A percentile compares a stretch with the other conserved stretches of the same genome.
phyloP scores from a whole-genome alignment of 75 land plant species.

The Picea glauca region DNA sequence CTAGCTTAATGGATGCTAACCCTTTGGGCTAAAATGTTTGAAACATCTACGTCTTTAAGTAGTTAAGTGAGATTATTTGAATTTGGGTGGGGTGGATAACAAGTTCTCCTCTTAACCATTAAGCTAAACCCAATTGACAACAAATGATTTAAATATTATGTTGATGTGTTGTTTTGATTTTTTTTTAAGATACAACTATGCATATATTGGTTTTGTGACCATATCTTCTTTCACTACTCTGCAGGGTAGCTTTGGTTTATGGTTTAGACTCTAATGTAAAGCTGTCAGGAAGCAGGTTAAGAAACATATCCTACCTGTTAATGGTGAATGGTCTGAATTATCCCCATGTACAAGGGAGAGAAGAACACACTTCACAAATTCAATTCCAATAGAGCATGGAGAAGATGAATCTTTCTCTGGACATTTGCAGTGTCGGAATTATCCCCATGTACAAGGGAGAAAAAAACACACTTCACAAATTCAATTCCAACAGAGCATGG shows the following conservation, averaged over 20 bases:
- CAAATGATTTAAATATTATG: conserved; percentile 9
- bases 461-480: not conserved
- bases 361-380: not conserved
- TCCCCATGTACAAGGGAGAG: conserved; percentile 20
- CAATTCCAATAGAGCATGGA: not conserved
- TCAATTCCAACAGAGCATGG: not conserved
- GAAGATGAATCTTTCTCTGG: not conserved
- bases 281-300: conserved; percentile 20
- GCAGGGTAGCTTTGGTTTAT: conserved; percentile 67
- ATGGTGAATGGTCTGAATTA: too few relatives aligned
- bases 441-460: conserved; percentile 20
- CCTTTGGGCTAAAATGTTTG: too few relatives aligned
- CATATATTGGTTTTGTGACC: too few relatives aligned
- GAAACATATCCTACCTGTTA: not conserved
- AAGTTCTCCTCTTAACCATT: conserved; percentile 44
- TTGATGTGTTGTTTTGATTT: not conserved
- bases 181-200: not conserved
- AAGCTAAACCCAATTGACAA: too few relatives aligned
- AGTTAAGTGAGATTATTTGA: too few relatives aligned
- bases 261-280: conserved; percentile 31
- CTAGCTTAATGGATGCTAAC: conserved; percentile 50
- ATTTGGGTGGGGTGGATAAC: not conserved
- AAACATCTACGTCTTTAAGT: too few relatives aligned
- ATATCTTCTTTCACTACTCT: not conserved
- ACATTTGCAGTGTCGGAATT: not conserved